Evolutionary conservation across 2,329 filamentous ascomycete genomes (phyloP).

Genomic region (Diaporthe citri): DNA sequence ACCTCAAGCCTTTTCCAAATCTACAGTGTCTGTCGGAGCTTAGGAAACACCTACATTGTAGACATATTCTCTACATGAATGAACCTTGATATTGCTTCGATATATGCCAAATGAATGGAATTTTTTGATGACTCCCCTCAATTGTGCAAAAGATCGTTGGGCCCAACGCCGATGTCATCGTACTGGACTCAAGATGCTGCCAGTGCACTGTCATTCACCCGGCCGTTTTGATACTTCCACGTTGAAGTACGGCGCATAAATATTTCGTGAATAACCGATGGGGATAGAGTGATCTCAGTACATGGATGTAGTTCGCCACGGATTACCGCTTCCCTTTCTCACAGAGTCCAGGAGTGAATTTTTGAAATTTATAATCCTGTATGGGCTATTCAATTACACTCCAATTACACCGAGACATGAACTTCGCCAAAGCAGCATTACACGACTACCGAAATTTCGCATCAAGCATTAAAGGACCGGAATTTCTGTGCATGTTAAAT

Average conservation of each 20-base stretch:
- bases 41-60: neutral
- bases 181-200: neutral
- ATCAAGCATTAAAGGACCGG: neutral
- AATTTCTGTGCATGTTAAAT: neutral
- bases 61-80: neutral
- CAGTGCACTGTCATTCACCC: neutral
- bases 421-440: neutral
- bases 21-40: neutral
- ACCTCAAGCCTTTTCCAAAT: neutral
- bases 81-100: neutral
- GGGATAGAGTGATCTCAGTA: too few relatives aligned
- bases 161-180: neutral
- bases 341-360: neutral
- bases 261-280: neutral
- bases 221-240: neutral
- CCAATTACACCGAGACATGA: too few relatives aligned
- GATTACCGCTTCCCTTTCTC: neutral
- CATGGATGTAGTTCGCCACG: too few relatives aligned
- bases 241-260: neutral
- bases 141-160: neutral
- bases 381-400: too few relatives aligned
- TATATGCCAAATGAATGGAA: neutral
- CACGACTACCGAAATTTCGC: neutral
- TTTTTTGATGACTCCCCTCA: neutral
- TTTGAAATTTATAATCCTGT: neutral